Base-by-base conservation (phyloP, 345 rosid genomes). In the Eucalyptus urophylla region DNA sequence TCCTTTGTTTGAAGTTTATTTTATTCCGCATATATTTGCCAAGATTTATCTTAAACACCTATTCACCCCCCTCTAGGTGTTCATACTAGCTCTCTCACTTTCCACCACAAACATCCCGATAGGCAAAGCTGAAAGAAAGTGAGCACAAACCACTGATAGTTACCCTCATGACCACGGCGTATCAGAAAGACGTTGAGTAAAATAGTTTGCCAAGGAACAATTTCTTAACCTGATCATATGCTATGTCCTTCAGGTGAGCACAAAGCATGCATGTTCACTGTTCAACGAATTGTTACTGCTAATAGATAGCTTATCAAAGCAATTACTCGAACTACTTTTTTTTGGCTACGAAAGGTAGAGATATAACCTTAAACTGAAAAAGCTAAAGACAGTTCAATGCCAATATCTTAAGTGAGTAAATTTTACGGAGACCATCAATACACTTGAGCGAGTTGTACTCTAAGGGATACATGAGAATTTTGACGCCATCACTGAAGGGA, bases 101-200 rank as follows among this genome's bases (percentile, higher is more conserved):
- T 62, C 97, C 98, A 83, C 96, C 94, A 90, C 99, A 97, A 93
- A 87, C 94, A 91, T 96, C 99, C 99, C 96, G 95, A 81, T 87
- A 86, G 60, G 86, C 47, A 85, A 37, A 91, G 89, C 51, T 29
- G 85, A 90, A 88, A 89, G 27, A 91, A 72, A 87, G 87, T 91
- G 86, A 91, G 83, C 37, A 43, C 14, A n/a, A 44, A 49, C 25
- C 16, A 62, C 72, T 62, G 72, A 14, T 33, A 62, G 33, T 29
- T 62, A 13, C 72, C 29, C 31, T 62, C 33, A 62, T 62, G 72
- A 29, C 72, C 16, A 29, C 13, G 31, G 29, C 27, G 15, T 27
- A 29, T 29, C 16, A 29, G 69, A n/a, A 62, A 29, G 33, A 29
- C 33, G 14, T 27, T 62, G 33, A 29, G 33, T n/a, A 29, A 29